Conservation (phyloP, 371 early-diverging fungal species). For the Rhizopus sp. region DNA sequence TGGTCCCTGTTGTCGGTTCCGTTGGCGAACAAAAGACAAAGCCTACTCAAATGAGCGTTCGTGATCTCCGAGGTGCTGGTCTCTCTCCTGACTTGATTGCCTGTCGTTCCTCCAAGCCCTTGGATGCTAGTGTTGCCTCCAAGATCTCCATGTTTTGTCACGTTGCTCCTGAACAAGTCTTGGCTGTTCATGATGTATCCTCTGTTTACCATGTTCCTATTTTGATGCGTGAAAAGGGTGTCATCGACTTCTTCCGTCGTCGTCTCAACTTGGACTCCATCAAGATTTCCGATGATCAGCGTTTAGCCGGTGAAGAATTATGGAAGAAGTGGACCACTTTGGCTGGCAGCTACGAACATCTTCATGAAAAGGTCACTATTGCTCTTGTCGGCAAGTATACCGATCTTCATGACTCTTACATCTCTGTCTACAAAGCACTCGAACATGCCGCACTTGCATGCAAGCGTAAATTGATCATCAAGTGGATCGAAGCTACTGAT, state of each 20-base stretch:
- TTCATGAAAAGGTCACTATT: slow-evolving; percentile 87
- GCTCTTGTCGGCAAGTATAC: slow-evolving; percentile 98
- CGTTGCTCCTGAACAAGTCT: slow-evolving; percentile 85
- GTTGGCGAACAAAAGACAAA: slow-evolving; percentile 99
- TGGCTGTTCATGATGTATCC: slow-evolving; percentile 95
- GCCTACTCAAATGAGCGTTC: slow-evolving; percentile 96
- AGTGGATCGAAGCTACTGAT: slow-evolving; percentile 95
- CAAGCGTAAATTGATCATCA: slow-evolving; percentile 81
- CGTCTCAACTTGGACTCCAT: slow-evolving; percentile 76
- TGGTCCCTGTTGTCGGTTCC: slow-evolving; percentile 96
- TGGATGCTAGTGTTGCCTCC: slow-evolving; percentile 79
- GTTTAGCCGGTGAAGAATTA: slow-evolving; percentile 61
- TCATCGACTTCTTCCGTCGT: slow-evolving; percentile 80
- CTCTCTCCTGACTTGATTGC: slow-evolving; percentile 97
- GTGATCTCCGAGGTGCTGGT: slow-evolving; percentile 95
- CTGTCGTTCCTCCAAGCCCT: slow-evolving; percentile 84
- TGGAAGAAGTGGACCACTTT: slow-evolving; percentile 89
- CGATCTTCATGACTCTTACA: slow-evolving; percentile 93
- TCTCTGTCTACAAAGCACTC: slow-evolving; percentile 95
- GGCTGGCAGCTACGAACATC: slow-evolving; percentile 77
- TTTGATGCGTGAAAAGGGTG: slow-evolving; percentile 83
- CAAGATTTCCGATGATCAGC: slow-evolving; percentile 51
- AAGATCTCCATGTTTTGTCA: slow-evolving; percentile 99
- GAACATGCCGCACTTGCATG: slow-evolving; percentile 90
- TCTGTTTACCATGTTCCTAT: slow-evolving; percentile 97